phyloP scores from a whole-genome alignment of 371 early-diverging fungal genomes.

The Mucor piriformis region DNA sequence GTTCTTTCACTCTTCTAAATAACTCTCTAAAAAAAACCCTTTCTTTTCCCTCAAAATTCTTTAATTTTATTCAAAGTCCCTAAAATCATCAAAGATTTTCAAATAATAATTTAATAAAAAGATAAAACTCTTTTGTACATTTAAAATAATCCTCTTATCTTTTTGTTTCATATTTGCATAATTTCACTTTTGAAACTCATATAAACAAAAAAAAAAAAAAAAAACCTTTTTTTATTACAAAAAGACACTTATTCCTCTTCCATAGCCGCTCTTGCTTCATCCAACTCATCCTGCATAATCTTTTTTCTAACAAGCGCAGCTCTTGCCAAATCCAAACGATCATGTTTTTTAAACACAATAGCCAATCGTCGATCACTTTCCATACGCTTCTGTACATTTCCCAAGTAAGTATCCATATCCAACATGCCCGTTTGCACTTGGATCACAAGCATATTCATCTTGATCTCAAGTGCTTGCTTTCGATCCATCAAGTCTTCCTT shows the following conservation, averaged over 20 bases:
- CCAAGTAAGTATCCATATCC: constrained; percentile 74
- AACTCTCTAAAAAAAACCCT: background rate
- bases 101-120: background rate
- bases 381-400: constrained; percentile 59
- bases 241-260: constrained; percentile 15
- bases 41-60: too few relatives aligned
- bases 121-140: too few relatives aligned
- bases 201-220: too few relatives aligned
- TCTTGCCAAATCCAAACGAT: constrained; percentile 70
- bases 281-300: constrained; percentile 80
- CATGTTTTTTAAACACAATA: constrained; percentile 66
- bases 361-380: constrained; percentile 70
- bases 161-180: too few relatives aligned
- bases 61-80: too few relatives aligned
- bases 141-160: background rate
- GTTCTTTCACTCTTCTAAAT: constrained; percentile 7
- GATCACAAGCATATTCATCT: constrained; percentile 81
- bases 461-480: constrained; percentile 71
- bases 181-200: too few relatives aligned
- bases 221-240: background rate
- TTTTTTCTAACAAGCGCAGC: constrained; percentile 71
- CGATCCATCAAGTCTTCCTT: constrained; percentile 70
- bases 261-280: constrained; percentile 77
- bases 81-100: background rate
- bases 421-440: constrained; percentile 77